Base-by-base conservation (phyloP, 257 asterid species). In the Galeopsis tetrahit region DNA sequence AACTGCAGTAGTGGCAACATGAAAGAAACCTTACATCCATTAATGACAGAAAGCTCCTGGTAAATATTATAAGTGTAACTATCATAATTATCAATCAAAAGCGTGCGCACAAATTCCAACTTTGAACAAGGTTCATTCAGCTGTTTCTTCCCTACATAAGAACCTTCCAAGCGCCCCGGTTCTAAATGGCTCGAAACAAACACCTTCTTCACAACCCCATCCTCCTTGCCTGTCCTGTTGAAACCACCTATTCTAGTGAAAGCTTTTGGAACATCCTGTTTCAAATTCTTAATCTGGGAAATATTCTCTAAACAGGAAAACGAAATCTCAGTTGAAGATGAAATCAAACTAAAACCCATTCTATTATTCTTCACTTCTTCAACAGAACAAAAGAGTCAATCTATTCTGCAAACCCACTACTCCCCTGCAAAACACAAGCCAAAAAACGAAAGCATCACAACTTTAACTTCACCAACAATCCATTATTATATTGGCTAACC, bases 71-170 rank as follows among this genome's bases (percentile, higher is more conserved):
- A 95, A 0, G 99, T 95, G 82, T 95, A 92, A 80, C 99, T 95
- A 77, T 95, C 99, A 75, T 92, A 92, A 79, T 95, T 95, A 74
- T 95, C 99, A 68, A 95, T 87, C 87, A 95, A 82, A 85, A 95
- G 78, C 6, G 98, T 95, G 51, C 96, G 82, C 5, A 92, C 72
- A n/a, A 77, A 83, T 32, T 79, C 81, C 80, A 86, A 68, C 87
- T 89, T 88, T 43, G 67, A 51, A 43, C 82, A 70, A 17, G 86
- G 81, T 58, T 84, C 88, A 5, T 77, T 78, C 72, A 80, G 80
- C 77, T 64, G 76, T 69, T 76, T 79, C 87, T 82, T 85, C 71
- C 88, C 79, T 3, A 79, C 76, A 71, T 57, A 72, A 14, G 82
- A 85, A 73, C 89, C 92, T 71, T 88, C 91, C 83, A 92, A 63